phyloP scores from a whole-genome alignment of 2,329 filamentous ascomycete species.

The Aspergillus pseudoviridinutans region DNA sequence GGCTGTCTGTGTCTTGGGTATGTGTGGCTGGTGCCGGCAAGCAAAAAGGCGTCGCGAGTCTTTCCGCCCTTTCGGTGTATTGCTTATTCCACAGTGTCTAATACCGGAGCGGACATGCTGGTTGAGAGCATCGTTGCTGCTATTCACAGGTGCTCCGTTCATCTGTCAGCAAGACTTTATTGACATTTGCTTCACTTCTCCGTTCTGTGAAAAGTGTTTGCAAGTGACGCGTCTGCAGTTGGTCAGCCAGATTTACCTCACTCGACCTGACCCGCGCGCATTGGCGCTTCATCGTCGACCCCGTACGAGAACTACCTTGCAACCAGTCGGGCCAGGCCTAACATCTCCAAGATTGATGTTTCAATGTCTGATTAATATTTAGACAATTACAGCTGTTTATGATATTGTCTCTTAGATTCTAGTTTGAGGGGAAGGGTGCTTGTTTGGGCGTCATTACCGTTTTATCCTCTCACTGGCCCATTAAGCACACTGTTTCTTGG shows the following conservation, averaged over 20 bases:
- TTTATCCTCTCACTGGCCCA: background rate
- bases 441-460: background rate
- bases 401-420: background rate
- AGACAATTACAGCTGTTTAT: background rate
- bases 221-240: constrained; percentile 2
- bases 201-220: background rate
- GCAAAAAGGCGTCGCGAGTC: constrained; percentile 6
- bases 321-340: background rate
- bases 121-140: background rate
- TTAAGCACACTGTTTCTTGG: background rate
- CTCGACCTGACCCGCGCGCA: background rate
- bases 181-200: background rate
- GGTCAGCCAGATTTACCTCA: background rate
- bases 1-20: background rate
- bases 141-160: background rate
- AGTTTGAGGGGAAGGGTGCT: background rate
- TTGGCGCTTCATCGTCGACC: background rate
- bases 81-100: background rate
- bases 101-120: background rate
- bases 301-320: background rate
- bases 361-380: background rate
- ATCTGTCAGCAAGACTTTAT: background rate
- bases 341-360: background rate
- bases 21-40: background rate
- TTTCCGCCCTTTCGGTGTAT: background rate